Evolutionary conservation across 352 stramenopile genomes (phyloP), one percentile per base, ranked within the genome.

Genomic region (Pythium insidiosum): DNA sequence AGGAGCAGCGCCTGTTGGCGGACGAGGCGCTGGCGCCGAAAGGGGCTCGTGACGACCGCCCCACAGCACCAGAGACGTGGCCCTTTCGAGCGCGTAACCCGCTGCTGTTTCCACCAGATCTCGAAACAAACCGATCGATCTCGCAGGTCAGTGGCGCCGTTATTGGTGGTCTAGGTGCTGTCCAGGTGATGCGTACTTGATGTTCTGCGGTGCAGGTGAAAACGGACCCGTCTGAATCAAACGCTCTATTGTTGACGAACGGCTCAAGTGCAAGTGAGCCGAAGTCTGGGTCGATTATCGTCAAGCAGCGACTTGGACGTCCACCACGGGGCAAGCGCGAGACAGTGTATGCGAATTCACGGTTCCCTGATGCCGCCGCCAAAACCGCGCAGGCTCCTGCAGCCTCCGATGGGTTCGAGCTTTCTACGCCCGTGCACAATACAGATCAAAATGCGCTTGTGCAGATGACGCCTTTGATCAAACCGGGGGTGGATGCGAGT

Each of bases 381-480:
- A 35, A 42, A 3, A 31, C 24, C 33, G 10, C 39, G 23, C 2
- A 31, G 24, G 18, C 35, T 18, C 7, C 38, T 47, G 16, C n/a
- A n/a, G n/a, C n/a, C n/a, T n/a, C n/a, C n/a, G n/a, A n/a, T n/a
- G n/a, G n/a, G n/a, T n/a, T n/a, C n/a, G n/a, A n/a, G n/a, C n/a
- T n/a, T n/a, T n/a, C n/a, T n/a, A n/a, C n/a, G n/a, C n/a, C n/a
- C 18, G 16, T 39, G 9, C 12, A 20, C 12, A 39, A 39, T 39
- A 15, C 61, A 40, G 16, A 34, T 20, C 26, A 33, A 9, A 12
- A 29, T 12, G 30, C 61, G 0, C 57, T 93, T 29, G 74, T 94
- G 11, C 59, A 77, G 36, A 90, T 94, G 78, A 94, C 81, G 11
- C 81, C 81, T 9, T 38, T 72, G 22, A 81, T 91, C 44, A 77